These are phyloP conservation scores for Globisporangium cylindrosporum DNA, from an alignment of 352 stramenopile genomes.

Conservation along the genomic window DNA sequence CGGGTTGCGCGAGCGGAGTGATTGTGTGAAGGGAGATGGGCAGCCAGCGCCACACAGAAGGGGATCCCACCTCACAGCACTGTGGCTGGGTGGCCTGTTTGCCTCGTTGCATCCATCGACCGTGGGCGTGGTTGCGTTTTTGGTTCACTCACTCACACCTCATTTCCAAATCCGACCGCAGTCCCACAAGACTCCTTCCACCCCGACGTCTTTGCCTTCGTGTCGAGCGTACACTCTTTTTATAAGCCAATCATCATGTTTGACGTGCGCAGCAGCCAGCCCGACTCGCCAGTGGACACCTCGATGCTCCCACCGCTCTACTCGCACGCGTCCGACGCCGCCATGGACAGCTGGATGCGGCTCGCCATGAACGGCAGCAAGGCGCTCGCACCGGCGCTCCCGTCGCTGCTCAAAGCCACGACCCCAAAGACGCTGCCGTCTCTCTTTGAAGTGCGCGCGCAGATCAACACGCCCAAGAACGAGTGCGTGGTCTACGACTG, in stretches of 20 bases:
- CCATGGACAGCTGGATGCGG: conserved; percentile 15
- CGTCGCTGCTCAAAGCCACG: conserved; percentile 9
- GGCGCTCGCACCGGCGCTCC: conserved; percentile 17
- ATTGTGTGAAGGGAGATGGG: conserved; percentile 10
- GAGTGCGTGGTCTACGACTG: conserved; percentile 26
- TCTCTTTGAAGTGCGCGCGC: conserved; percentile 20
- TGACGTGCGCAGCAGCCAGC: conserved; percentile 25
- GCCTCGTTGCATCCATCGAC: not conserved
- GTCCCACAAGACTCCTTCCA: conserved; percentile 16
- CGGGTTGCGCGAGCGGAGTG: conserved; percentile 1
- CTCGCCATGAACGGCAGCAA: conserved; percentile 28
- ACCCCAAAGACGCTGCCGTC: conserved; percentile 22
- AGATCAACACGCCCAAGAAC: conserved; percentile 7
- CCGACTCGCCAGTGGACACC: conserved; percentile 68
- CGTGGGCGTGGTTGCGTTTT: not conserved
- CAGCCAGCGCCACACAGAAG: not conserved
- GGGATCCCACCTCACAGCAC: not conserved
- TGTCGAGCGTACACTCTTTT: not conserved
- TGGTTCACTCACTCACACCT: not conserved
- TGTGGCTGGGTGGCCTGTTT: not conserved
- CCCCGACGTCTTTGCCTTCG: conserved; percentile 7
- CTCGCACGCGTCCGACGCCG: conserved; percentile 26
- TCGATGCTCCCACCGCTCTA: conserved; percentile 71
- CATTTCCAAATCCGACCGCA: conserved; percentile 25
- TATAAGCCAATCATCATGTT: conserved; percentile 18